A percentile compares a stretch with the other conserved stretches of the same genome.
Evolutionary conservation across 2,329 filamentous ascomycete species (phyloP).

Genomic region (Cryphonectria radicalis): DNA sequence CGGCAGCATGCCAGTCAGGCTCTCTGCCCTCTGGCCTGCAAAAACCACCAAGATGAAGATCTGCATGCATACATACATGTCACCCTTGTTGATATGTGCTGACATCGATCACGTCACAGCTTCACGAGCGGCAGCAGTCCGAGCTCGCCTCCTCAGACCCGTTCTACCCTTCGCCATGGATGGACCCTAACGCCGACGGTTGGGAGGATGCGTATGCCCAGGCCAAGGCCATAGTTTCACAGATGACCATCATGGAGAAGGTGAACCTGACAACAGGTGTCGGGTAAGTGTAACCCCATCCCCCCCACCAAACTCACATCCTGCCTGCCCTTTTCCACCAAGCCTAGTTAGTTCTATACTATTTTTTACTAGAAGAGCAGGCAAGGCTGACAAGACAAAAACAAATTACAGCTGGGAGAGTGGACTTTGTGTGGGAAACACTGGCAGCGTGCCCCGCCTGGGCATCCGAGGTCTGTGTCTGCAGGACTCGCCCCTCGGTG

Average conservation of each 20-base stretch:
- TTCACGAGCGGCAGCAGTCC: slow-evolving; percentile 32
- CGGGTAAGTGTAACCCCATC: slow-evolving; percentile 66
- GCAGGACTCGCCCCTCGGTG: slow-evolving; percentile 82
- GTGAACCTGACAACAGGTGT: slow-evolving; percentile 93
- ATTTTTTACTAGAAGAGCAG: neutral
- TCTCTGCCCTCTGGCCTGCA: too few relatives aligned
- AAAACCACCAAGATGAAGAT: neutral
- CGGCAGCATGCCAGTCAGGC: neutral
- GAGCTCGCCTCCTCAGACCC: slow-evolving; percentile 54
- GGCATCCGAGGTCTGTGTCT: slow-evolving; percentile 74
- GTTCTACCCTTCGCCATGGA: slow-evolving; percentile 87
- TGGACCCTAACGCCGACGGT: slow-evolving; percentile 68
- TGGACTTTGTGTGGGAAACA: slow-evolving; percentile 78
- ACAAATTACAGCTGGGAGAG: slow-evolving; percentile 61
- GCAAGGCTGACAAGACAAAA: neutral
- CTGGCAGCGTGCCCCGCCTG: slow-evolving; percentile 70
- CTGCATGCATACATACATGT: neutral
- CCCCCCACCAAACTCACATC: too few relatives aligned
- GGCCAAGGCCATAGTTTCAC: slow-evolving; percentile 78
- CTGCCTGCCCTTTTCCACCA: too few relatives aligned
- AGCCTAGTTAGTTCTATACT: too few relatives aligned
- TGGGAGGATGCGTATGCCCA: slow-evolving; percentile 79
- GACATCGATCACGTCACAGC: slow-evolving; percentile 34
- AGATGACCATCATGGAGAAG: slow-evolving; percentile 84
- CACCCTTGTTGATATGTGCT: neutral